Base-by-base conservation (phyloP, 1,139 yeast species). In the Eremothecium sinecaudum region DNA sequence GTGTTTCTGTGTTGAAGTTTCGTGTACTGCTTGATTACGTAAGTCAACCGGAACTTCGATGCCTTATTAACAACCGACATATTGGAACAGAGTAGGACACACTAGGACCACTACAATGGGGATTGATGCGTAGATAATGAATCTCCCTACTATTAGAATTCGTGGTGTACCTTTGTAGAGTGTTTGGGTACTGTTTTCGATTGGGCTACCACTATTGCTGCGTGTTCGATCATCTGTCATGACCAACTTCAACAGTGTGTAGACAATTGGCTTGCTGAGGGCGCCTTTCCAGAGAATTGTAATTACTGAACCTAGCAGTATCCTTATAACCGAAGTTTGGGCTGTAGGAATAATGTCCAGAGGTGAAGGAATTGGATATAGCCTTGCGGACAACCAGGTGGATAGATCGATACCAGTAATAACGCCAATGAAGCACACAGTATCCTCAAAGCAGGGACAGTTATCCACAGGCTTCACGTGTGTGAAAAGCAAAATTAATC, bases 381-480 rank as follows among this genome's bases (percentile, higher is more conserved):
- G 8, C 5, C 28, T 15, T 20, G 36, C 25, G 39, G 34, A 31
- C 19, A 46, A 24, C 57, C 57, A 53, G 33, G 48, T 50, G 26
- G 48, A 43, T 28, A 46, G 35, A 24, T 52, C 57, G 29, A 80
- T 51, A 0, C 97, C 97, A 32, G 79, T 66, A 14, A 86, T 68
- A 18, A 90, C 98, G 2, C 96, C 96, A 37, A 86, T 64, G 49
- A 90, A 90, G 2, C 97, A 94, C 14, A 90, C 95, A 6, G 92
- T 77, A 52, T 90, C 98, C 51, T 84, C 97, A 56, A 80, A 87
- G 55, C 98, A 90, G 0, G 98, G 98, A 54, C 98, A 90, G 49
- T 79, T 81, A 49, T 90, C 98, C 9, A 82, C 78, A 0, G 98
- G 97, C 42, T 74, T 77, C 0, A 87, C 81, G 58, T 86, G 94